Percentiles rank a stretch among this genome's conserved stretches.
These are phyloP conservation scores for Sporothrix sp. DNA, from an alignment of 2,329 filamentous ascomycete species.

Conservation along the genomic window DNA sequence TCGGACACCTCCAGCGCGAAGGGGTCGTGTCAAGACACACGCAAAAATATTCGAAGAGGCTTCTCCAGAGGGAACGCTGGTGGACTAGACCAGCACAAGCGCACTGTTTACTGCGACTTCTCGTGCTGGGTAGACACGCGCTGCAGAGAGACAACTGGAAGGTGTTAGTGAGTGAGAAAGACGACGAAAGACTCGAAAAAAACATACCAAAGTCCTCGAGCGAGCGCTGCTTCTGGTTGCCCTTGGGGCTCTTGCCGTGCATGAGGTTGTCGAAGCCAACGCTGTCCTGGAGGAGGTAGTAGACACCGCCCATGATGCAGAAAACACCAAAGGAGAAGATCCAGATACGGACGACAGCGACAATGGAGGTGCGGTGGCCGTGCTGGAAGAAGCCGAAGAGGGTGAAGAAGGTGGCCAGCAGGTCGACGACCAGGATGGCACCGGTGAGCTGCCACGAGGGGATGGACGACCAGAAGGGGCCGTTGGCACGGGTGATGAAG, in stretches of 20 bases:
- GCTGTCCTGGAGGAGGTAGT: conserved; percentile 75
- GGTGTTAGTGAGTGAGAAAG: conserved; percentile 35
- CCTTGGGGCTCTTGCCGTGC: conserved; percentile 79
- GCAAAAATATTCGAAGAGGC: conserved; percentile 18
- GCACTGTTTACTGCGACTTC: conserved; percentile 57
- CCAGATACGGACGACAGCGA: conserved; percentile 81
- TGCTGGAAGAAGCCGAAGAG: conserved; percentile 74
- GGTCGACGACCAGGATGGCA: conserved; percentile 72
- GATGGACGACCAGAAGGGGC: conserved; percentile 82
- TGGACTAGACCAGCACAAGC: neutral
- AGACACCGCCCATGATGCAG: conserved; percentile 59
- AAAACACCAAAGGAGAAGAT: conserved; percentile 86
- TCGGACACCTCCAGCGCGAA: conserved; percentile 22
- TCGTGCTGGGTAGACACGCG: conserved; percentile 88
- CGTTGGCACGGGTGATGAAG: conserved; percentile 89
- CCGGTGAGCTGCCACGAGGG: conserved; percentile 76
- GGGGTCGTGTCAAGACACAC: conserved; percentile 11
- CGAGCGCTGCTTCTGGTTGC: conserved; percentile 71
- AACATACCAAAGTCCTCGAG: conserved; percentile 81
- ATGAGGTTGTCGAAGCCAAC: conserved; percentile 82
- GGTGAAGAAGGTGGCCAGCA: conserved; percentile 76
- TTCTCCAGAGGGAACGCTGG: conserved; percentile 9
- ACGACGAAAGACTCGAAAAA: neutral
- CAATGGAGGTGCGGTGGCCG: conserved; percentile 56
- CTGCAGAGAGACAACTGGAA: conserved; percentile 72